Percentiles rank a stretch among this genome's conserved stretches.
Evolutionary conservation across 2,329 filamentous ascomycete genomes (phyloP).

Genomic region (Elsinoe fawcettii): DNA sequence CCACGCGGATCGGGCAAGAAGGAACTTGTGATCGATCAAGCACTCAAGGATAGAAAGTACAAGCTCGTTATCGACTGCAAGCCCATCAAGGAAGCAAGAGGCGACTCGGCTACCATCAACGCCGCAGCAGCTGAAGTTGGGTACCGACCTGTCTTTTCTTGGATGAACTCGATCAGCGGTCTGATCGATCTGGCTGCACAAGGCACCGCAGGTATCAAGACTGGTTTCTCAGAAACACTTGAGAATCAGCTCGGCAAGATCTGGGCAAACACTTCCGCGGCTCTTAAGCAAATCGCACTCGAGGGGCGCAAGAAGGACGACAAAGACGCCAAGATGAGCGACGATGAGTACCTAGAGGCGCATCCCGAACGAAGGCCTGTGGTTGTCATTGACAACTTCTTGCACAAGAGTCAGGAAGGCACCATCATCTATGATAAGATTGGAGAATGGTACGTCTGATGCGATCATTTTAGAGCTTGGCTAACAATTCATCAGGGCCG

Average conservation of each 20-base stretch:
- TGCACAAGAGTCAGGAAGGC: conserved; percentile 59
- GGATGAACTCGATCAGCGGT: conserved; percentile 91
- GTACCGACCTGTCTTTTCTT: conserved; percentile 88
- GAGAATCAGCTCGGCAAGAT: conserved; percentile 88
- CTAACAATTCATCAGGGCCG: conserved; percentile 47
- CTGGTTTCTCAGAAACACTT: conserved; percentile 86
- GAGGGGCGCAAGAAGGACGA: conserved; percentile 62
- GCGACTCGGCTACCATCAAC: conserved; percentile 77
- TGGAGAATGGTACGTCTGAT: conserved; percentile 57
- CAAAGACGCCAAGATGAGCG: conserved; percentile 61
- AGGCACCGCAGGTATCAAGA: conserved; percentile 87
- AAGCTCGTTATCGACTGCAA: conserved; percentile 89
- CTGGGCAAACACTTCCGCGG: conserved; percentile 70
- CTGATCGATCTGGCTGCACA: conserved; percentile 88
- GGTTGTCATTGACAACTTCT: conserved; percentile 84
- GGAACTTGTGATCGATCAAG: conserved; percentile 79
- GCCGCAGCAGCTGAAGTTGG: conserved; percentile 76
- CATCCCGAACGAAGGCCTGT: conserved; percentile 78
- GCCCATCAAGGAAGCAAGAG: conserved; percentile 80
- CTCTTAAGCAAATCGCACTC: conserved; percentile 70
- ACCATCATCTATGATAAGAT: conserved; percentile 45
- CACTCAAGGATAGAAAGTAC: conserved; percentile 62
- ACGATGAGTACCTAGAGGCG: conserved; percentile 83
- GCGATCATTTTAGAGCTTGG: background rate
- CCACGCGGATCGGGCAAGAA: conserved; percentile 86